Evolutionary conservation across 495 filamentous ascomycete genomes (phyloP).

Genomic region (Hypoxylon trugodes): DNA sequence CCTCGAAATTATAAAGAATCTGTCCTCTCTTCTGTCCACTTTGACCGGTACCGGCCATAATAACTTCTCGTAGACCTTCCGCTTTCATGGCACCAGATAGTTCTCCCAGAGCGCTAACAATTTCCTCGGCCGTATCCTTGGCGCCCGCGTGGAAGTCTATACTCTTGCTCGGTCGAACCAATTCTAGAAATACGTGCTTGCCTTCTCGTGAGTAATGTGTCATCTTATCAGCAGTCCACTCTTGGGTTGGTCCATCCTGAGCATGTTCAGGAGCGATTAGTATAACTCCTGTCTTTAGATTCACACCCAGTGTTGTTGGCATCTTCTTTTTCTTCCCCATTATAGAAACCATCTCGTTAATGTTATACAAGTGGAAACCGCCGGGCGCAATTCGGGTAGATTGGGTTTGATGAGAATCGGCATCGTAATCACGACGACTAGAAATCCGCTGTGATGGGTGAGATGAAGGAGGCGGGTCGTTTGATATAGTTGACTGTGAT

Average conservation of each 20-base stretch:
- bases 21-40: conserved; percentile 78
- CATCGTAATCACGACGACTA: conserved; percentile 37
- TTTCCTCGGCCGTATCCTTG: conserved; percentile 95
- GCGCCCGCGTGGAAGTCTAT: conserved; percentile 96
- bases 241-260: conserved; percentile 80
- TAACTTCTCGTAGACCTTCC: conserved; percentile 85
- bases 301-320: conserved; percentile 92
- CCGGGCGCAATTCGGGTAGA: conserved; percentile 65
- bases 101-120: conserved; percentile 86
- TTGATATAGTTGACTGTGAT: conserved; percentile 65
- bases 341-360: conserved; percentile 93
- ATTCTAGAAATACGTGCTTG: conserved; percentile 96
- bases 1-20: conserved; percentile 94
- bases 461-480: conserved; percentile 57
- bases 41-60: conserved; percentile 75
- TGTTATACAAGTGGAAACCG: conserved; percentile 91
- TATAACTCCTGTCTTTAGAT: conserved; percentile 83
- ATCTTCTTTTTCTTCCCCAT: conserved; percentile 98
- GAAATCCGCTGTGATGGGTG: conserved; percentile 38
- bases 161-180: conserved; percentile 89
- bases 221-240: conserved; percentile 94
- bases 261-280: conserved; percentile 88
- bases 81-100: conserved; percentile 84
- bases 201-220: conserved; percentile 96
- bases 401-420: conserved; percentile 37